A percentile compares a stretch with the other conserved stretches of the same genome.
Conservation (phyloP, 495 filamentous ascomycete genomes). For the Amorphotheca resinae region DNA sequence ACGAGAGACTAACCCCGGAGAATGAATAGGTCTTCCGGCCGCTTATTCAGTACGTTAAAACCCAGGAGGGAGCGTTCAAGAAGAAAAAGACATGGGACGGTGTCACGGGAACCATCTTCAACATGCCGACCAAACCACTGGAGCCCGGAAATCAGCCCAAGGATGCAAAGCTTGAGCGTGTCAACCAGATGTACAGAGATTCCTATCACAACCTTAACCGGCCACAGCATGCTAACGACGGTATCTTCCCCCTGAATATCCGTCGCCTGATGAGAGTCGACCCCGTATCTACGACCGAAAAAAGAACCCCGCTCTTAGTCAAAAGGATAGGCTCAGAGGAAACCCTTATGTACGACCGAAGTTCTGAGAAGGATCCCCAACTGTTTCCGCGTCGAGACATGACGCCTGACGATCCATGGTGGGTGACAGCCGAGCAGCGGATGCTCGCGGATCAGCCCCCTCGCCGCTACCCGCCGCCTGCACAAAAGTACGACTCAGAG, state of each 20-base stretch:
- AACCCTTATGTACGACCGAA: background rate
- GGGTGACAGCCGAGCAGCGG: slow-evolving; percentile 7
- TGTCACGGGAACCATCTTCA: slow-evolving; percentile 18
- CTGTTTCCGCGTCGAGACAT: background rate
- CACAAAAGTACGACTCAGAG: background rate
- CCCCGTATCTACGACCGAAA: background rate
- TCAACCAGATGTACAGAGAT: slow-evolving; percentile 4
- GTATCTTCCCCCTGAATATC: slow-evolving; percentile 14
- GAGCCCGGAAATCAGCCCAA: background rate
- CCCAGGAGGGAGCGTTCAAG: background rate
- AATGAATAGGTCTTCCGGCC: slow-evolving; percentile 7
- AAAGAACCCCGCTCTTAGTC: background rate
- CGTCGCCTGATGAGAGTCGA: slow-evolving; percentile 1
- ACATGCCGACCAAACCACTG: slow-evolving; percentile 15
- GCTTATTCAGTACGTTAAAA: slow-evolving; percentile 3
- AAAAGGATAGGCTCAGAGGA: background rate
- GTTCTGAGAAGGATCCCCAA: background rate
- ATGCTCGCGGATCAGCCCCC: slow-evolving; percentile 4
- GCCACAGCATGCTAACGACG: background rate
- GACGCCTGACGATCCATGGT: slow-evolving; percentile 15
- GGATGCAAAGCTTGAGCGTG: background rate
- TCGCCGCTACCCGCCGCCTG: slow-evolving; percentile 2
- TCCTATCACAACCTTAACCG: slow-evolving; percentile 3
- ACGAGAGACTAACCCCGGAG: background rate
- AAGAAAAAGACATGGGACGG: slow-evolving; percentile 18